These are phyloP conservation scores for Fonsecaea monophora DNA, from an alignment of 2,329 filamentous ascomycete species.

Conservation along the genomic window DNA sequence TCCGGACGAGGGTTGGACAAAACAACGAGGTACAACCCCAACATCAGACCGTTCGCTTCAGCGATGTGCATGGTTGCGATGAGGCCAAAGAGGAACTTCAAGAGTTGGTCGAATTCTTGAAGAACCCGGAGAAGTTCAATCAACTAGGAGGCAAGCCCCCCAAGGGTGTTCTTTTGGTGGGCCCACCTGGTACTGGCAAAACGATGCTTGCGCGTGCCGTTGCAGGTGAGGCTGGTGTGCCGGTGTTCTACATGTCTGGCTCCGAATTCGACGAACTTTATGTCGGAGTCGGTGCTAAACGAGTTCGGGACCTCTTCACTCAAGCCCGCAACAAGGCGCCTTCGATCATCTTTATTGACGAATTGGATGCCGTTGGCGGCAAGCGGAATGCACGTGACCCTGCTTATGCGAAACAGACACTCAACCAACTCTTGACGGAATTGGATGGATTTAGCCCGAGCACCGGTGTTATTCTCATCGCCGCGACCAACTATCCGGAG, in stretches of 20 bases:
- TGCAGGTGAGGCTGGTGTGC: conserved; percentile 93
- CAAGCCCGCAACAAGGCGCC: conserved; percentile 85
- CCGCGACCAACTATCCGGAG: conserved; percentile 94
- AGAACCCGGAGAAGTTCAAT: conserved; percentile 90
- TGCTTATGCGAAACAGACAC: conserved; percentile 93
- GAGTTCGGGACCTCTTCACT: conserved; percentile 89
- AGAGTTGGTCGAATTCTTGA: conserved; percentile 94
- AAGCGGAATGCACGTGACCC: conserved; percentile 92
- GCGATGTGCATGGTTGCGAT: conserved; percentile 94
- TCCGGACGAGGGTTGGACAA: conserved; percentile 66
- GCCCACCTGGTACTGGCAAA: conserved; percentile 96
- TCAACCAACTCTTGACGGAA: conserved; percentile 96
- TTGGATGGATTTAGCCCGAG: conserved; percentile 96
- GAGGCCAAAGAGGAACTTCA: conserved; percentile 98
- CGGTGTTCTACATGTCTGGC: conserved; percentile 99
- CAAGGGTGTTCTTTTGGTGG: conserved; percentile 93
- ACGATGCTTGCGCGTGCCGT: conserved; percentile 94
- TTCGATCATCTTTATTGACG: conserved; percentile 93
- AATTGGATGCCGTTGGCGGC: conserved; percentile 91
- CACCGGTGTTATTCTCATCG: conserved; percentile 92
- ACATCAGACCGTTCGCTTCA: conserved; percentile 88
- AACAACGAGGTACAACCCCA: conserved; percentile 90
- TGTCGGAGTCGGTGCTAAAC: conserved; percentile 94
- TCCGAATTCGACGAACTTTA: conserved; percentile 99
- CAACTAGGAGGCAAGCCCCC: conserved; percentile 94